Conservation (phyloP, 257 asterid species). For the Marsdenia floribunda region DNA sequence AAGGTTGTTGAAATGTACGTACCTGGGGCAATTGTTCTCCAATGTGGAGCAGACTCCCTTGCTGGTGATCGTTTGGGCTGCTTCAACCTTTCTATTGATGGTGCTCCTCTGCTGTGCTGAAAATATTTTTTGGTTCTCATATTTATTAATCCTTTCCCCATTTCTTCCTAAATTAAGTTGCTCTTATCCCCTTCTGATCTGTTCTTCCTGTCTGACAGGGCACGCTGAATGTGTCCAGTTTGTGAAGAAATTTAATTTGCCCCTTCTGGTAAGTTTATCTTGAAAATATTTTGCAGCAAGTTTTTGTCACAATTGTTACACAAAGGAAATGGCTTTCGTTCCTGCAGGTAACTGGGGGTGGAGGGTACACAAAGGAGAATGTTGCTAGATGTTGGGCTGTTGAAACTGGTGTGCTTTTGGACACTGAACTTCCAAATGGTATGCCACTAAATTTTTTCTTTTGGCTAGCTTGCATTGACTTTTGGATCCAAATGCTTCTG, state of each 20-base stretch:
- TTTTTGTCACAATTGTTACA: constrained; percentile 9
- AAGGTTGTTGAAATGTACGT: constrained; percentile 86
- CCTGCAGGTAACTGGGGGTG: constrained; percentile 96
- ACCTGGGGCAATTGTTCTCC: constrained; percentile 99
- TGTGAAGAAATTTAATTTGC: constrained; percentile 89
- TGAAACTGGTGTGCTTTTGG: constrained; percentile 92
- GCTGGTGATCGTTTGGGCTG: constrained; percentile 99
- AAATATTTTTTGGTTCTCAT: constrained; percentile 18
- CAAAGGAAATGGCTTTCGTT: constrained; percentile 17
- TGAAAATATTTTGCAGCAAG: not conserved
- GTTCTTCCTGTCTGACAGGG: constrained; percentile 45
- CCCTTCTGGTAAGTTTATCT: constrained; percentile 70
- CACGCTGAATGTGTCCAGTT: constrained; percentile 98
- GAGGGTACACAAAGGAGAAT: constrained; percentile 98
- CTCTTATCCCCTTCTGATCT: constrained; percentile 12
- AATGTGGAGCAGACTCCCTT: constrained; percentile 99
- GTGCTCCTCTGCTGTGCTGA: constrained; percentile 51
- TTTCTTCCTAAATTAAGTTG: not conserved
- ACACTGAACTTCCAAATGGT: constrained; percentile 84
- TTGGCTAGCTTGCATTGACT: constrained; percentile 14
- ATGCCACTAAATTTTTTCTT: constrained; percentile 14
- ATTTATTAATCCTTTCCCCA: constrained; percentile 6
- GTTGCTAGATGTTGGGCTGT: constrained; percentile 99
- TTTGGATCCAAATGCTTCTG: not conserved
- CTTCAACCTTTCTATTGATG: constrained; percentile 98